Base-by-base conservation (phyloP, 495 filamentous ascomycete genomes). In the Oidiodendron maius region DNA sequence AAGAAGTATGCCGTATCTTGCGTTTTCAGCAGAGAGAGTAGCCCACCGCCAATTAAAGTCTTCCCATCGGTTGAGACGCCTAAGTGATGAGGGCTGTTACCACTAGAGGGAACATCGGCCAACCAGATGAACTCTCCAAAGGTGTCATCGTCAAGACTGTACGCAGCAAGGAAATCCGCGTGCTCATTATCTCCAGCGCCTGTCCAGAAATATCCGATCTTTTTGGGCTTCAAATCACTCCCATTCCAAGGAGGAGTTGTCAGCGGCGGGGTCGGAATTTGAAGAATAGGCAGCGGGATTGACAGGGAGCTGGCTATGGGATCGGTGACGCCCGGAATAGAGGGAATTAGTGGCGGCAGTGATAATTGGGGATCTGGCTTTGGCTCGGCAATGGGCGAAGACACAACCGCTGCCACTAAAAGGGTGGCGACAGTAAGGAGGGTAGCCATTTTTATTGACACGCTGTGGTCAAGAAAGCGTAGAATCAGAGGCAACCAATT, bases 151-250 rank as follows among this genome's bases (percentile, higher is more conserved):
- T 81, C 79, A 32, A 81, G 68, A 62, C 70, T 76, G 58, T 77
- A 75, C 4, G 77, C 76, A 3, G 75, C 78, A 22, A 83, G 60
- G 61, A 83, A 83, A 51, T 83, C 78, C 51, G 72, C 73, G 61
- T 82, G 77, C 40, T 69, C 46, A 55, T 81, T 81, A 58, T 83
- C 78, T 16, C 71, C 78, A 11, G 78, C 66, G 25, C 70, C 79
- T 44, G 77, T 78, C 74, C 75, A 83, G 62, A 81, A 82, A 61
- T 79, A 82, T 3, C 77, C 79, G 51, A 83, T 79, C 64, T 82
- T 83, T 75, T 82, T 82, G 32, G 79, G 78, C 63, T 72, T 71
- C 52, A 82, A 74, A 32, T 75, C 60, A 56, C 75, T 77, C 4
- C 66, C 60, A 35, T 62, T 67, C 45, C 77, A 80, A 4, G 75